phyloP scores from a whole-genome alignment of 2,329 filamentous ascomycete species.

The Nemania sp. region DNA sequence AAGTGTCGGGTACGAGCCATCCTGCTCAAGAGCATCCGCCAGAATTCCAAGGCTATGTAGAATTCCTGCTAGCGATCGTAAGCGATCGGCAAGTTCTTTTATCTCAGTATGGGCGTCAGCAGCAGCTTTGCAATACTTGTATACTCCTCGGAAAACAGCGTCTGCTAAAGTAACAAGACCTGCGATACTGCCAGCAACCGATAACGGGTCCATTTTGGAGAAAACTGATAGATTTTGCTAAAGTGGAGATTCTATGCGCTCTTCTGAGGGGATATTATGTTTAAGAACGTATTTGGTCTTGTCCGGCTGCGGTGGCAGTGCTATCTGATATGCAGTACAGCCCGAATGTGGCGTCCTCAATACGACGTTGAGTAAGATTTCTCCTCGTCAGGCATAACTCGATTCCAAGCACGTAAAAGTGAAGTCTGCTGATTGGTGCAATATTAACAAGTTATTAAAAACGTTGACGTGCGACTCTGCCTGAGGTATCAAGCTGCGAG shows the following conservation, averaged over 20 bases:
- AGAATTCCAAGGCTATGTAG: conserved; percentile 30
- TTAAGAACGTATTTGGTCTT: neutral
- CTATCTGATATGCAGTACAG: neutral
- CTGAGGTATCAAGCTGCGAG: no score
- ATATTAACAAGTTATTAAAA: no score
- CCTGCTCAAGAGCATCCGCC: conserved; percentile 25
- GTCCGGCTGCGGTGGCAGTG: neutral
- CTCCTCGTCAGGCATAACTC: no score
- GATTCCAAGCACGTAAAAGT: no score
- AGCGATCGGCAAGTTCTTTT: conserved; percentile 27
- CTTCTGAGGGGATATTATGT: neutral
- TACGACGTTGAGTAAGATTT: neutral
- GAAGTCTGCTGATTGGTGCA: no score
- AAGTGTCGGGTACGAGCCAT: conserved; percentile 12
- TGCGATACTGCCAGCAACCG: conserved; percentile 36
- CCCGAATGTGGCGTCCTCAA: neutral
- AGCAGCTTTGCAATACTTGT: conserved; percentile 31
- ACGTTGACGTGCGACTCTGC: no score
- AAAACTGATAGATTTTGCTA: neutral
- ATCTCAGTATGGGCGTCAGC: conserved; percentile 32
- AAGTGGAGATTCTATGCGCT: neutral
- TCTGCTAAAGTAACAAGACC: conserved; percentile 37
- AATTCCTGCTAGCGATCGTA: conserved; percentile 25
- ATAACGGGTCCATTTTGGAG: conserved; percentile 32
- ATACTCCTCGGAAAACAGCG: conserved; percentile 28